Evolutionary conservation across 1,139 yeast genomes (phyloP), one percentile per base, ranked within the genome.

Genomic region (Debaryomycetaceae sp.): DNA sequence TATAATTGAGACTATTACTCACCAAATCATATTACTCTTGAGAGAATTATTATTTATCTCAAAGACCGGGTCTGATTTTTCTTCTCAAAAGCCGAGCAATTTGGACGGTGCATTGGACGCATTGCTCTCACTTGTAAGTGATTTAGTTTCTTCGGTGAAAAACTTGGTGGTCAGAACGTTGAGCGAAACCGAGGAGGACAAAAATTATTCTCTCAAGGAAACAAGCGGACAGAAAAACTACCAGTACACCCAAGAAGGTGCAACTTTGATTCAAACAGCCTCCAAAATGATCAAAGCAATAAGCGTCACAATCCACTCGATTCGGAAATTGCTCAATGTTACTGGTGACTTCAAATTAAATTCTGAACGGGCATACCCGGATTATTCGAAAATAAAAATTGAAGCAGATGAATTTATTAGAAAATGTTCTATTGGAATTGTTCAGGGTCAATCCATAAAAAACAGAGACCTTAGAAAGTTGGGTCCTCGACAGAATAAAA

Each of bases 281-380:
- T 74, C 88, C 7, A 78, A 75, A 52, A 83, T 86, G 88, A 75
- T 86, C 8, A 70, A 75, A 40, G 68, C 82, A 1, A 80, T 85
- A 5, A 65, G 81, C 11, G 55, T 62, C 14, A 79, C 85, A 0
- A 75, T 65, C 63, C 68, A 52, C 44, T 85, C 75, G 42, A 62
- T 74, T 34, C 60, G 66, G 50, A 70, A 60, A 50, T 62, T 67
- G 43, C 66, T 65, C 37, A 78, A 80, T 23, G 63, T 79, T 36
- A 79, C 85, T 22, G 91, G 95, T 23, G 95, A 88, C 58, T 87
- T 87, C 62, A 80, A 79, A 55, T 67, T 89, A 44, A 81, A 84
- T 34, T 62, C 75, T 1, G 83, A 80, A 43, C 72, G 95, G 52
- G 74, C 82, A 30, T 88, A 87, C 57, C 88, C 93, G 1, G 90